Evolutionary conservation across 306 rosid species (phyloP).

Genomic region (Glycyrrhiza uralensis): DNA sequence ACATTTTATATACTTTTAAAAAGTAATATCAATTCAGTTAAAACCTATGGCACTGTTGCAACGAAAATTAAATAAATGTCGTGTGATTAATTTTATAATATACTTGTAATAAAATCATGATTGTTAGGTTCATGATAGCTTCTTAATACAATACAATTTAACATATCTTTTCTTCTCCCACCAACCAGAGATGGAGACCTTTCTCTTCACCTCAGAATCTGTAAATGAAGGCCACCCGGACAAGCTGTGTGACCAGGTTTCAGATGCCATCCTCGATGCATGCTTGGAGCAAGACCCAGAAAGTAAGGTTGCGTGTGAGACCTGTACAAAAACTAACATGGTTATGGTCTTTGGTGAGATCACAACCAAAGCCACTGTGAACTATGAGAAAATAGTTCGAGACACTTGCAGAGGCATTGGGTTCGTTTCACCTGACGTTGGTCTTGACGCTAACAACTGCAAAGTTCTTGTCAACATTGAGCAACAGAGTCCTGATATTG

Average conservation of each 20-base stretch:
- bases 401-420: constrained; percentile 73
- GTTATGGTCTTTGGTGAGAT: constrained; percentile 91
- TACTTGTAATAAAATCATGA: background rate
- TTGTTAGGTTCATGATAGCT: background rate
- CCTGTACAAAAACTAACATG: constrained; percentile 88
- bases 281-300: constrained; percentile 81
- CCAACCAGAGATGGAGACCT: constrained; percentile 58
- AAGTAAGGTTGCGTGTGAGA: constrained; percentile 85
- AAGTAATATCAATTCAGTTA: background rate
- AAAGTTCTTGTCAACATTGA: constrained; percentile 60
- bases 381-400: constrained; percentile 66
- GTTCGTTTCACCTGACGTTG: constrained; percentile 60
- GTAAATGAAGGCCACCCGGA: constrained; percentile 88
- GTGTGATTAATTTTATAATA: background rate
- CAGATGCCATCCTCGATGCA: constrained; percentile 83
- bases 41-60: background rate
- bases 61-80: background rate
- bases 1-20: background rate
- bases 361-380: constrained; percentile 63
- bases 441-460: constrained; percentile 72
- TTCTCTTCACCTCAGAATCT: constrained; percentile 85
- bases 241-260: constrained; percentile 83
- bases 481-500: constrained; percentile 71
- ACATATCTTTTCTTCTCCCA: background rate
- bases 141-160: background rate